Evolutionary conservation across 164 flowering plant genomes (phyloP).

Genomic region (Santalum album): DNA sequence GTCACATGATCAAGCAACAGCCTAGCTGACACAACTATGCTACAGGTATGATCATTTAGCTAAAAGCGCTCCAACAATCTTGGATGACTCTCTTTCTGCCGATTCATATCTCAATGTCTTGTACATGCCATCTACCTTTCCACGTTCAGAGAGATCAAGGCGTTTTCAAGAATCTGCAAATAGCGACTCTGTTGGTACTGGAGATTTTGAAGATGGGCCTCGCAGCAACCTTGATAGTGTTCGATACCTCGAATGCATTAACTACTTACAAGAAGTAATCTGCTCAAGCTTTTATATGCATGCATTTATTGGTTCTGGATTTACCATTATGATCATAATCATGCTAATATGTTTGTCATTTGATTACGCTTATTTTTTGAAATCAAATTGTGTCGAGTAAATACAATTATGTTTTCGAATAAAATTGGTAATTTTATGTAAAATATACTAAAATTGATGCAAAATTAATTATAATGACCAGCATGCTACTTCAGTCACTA

Average conservation of each 20-base stretch:
- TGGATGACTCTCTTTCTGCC: conserved; percentile 98
- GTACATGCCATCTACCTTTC: conserved; percentile 94
- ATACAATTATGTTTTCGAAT: too few relatives aligned
- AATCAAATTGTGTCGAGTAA: too few relatives aligned
- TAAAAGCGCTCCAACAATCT: conserved; percentile 91
- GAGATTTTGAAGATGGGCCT: conserved; percentile 76
- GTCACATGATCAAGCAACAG: too few relatives aligned
- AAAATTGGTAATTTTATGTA: too few relatives aligned
- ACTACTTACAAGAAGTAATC: conserved; percentile 90
- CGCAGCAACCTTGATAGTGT: conserved; percentile 80
- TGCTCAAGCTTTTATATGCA: not conserved
- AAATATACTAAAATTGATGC: too few relatives aligned
- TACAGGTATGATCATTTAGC: conserved; percentile 97
- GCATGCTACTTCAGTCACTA: too few relatives aligned
- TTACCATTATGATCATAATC: too few relatives aligned
- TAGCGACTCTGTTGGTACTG: conserved; percentile 30
- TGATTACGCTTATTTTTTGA: too few relatives aligned
- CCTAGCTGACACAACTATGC: conserved; percentile 4
- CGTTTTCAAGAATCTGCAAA: conserved; percentile 48
- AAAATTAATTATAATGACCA: too few relatives aligned
- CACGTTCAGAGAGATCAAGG: conserved; percentile 96
- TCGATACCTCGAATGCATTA: conserved; percentile 73
- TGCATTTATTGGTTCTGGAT: not conserved
- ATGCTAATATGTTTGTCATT: too few relatives aligned
- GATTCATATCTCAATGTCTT: conserved; percentile 95